A percentile compares a stretch with the other conserved stretches of the same genome.
These are phyloP conservation scores for Raphanus raphanistrum DNA, from an alignment of 345 rosid species.

Conservation along the genomic window DNA sequence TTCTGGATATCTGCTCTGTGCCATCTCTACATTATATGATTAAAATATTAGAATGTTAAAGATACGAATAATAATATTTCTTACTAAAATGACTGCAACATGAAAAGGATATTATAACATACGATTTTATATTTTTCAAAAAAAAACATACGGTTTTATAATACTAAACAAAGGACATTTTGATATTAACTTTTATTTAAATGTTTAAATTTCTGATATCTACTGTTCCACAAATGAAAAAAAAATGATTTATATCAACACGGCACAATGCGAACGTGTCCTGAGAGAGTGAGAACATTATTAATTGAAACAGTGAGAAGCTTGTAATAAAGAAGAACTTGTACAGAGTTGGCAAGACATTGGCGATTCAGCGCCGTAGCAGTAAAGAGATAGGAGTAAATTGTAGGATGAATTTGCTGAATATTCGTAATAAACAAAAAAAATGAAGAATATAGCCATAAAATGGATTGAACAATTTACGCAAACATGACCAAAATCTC, in stretches of 20 bases:
- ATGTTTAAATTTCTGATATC: neutral
- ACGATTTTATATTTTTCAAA: neutral
- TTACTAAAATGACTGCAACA: neutral
- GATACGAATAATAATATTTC: neutral
- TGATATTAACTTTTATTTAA: neutral
- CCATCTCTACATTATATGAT: no score
- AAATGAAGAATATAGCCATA: no score
- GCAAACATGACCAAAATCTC: no score
- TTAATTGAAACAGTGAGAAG: neutral
- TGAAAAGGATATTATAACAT: neutral
- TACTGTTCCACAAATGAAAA: neutral
- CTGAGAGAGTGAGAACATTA: neutral
- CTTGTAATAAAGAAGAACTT: neutral
- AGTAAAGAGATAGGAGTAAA: no score
- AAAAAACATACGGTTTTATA: neutral
- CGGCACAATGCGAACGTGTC: neutral
- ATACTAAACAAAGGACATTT: neutral
- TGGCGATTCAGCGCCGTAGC: no score
- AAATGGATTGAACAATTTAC: no score
- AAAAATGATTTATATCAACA: neutral
- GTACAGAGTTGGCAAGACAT: no score
- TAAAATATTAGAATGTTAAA: neutral
- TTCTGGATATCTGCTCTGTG: neutral
- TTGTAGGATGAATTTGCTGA: no score
- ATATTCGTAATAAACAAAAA: no score